These are phyloP conservation scores for Dichomitus squalens DNA, from an alignment of 1,284 basidiomycete species.

Conservation along the genomic window DNA sequence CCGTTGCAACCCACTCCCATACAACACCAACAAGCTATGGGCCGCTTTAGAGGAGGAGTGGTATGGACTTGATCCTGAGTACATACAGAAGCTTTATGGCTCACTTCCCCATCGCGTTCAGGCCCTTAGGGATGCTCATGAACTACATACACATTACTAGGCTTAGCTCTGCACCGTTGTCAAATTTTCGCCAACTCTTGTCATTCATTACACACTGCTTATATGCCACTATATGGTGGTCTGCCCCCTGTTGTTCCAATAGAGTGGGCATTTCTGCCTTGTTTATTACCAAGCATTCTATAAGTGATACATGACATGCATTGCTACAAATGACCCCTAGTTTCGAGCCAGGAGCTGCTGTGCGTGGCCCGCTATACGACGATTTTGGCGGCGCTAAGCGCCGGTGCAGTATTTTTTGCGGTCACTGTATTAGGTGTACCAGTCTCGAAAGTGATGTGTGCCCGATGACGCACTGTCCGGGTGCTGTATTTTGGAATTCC, in stretches of 20 bases:
- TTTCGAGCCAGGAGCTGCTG: no score
- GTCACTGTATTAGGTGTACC: no score
- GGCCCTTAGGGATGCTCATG: background rate
- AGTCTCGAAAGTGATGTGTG: no score
- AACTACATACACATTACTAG: background rate
- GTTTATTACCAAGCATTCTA: no score
- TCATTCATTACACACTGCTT: background rate
- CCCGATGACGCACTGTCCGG: no score
- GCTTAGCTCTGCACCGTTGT: background rate
- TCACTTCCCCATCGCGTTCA: background rate
- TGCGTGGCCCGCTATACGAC: no score
- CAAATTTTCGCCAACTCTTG: background rate
- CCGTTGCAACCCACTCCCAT: background rate
- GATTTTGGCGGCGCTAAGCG: no score
- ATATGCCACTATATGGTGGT: background rate
- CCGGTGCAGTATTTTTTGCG: no score
- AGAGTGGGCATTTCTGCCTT: no score
- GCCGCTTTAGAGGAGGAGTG: constrained; percentile 1
- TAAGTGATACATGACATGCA: no score
- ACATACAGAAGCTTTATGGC: background rate
- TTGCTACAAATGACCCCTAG: no score
- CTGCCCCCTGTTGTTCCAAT: background rate
- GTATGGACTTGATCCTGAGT: background rate
- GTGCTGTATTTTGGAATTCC: no score
- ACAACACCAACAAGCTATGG: background rate